These are phyloP conservation scores for Clohesyomyces aquaticus DNA, from an alignment of 495 filamentous ascomycete genomes.

Conservation along the genomic window DNA sequence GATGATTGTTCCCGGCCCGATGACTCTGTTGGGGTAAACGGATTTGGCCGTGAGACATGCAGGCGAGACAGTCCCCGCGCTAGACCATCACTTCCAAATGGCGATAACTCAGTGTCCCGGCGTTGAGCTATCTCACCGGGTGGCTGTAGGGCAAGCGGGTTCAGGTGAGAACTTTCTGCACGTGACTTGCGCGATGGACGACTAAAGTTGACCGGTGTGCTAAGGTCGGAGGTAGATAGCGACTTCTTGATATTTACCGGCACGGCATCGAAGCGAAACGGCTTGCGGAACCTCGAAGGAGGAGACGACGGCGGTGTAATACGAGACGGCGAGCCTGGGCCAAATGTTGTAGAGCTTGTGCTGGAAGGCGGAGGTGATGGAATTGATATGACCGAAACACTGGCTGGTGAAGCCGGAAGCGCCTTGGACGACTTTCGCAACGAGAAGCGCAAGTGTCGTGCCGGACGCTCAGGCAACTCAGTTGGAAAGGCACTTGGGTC, in stretches of 20 bases:
- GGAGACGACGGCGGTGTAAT: constrained; percentile 2
- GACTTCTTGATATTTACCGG: neutral
- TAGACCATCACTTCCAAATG: neutral
- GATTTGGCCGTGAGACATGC: neutral
- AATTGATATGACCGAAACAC: neutral
- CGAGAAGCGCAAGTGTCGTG: neutral
- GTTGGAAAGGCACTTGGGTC: constrained; percentile 1
- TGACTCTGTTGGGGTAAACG: neutral
- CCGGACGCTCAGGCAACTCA: constrained; percentile 11
- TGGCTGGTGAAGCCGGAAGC: neutral
- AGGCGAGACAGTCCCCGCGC: neutral
- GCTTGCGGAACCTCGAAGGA: neutral
- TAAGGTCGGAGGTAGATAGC: neutral
- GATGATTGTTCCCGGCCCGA: too few relatives aligned
- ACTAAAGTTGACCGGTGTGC: neutral
- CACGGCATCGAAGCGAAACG: constrained; percentile 7
- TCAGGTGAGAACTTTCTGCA: neutral
- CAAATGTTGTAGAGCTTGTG: neutral
- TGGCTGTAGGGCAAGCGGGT: neutral
- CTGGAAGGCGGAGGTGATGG: neutral
- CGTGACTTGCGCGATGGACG: neutral
- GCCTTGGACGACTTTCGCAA: constrained; percentile 4
- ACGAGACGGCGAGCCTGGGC: neutral
- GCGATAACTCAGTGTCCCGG: neutral
- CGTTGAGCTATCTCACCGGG: neutral